Evolutionary conservation across 2,329 filamentous ascomycete genomes (phyloP).

Genomic region (Curvularia eragrostidis): DNA sequence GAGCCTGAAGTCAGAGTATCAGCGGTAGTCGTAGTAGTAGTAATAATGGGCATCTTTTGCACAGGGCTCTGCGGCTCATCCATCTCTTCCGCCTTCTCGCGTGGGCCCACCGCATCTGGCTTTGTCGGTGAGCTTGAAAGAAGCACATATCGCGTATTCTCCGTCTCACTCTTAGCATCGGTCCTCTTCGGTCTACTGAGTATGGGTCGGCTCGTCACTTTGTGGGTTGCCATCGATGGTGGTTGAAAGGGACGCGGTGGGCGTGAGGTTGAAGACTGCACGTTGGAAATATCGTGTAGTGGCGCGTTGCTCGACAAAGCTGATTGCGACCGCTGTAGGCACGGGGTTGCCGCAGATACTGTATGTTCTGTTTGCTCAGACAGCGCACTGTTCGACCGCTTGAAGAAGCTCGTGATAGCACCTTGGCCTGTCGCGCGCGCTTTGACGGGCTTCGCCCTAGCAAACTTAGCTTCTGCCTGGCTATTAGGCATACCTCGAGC

Average conservation of each 20-base stretch:
- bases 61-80: conserved; percentile 19
- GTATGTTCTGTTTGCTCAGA: conserved; percentile 20
- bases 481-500: conserved; percentile 31
- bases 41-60: conserved; percentile 10
- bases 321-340: conserved; percentile 33
- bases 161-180: conserved; percentile 29
- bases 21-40: not conserved
- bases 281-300: conserved; percentile 46
- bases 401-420: conserved; percentile 62
- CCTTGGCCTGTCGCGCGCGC: conserved; percentile 57
- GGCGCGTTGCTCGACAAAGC: conserved; percentile 24
- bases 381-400: conserved; percentile 33
- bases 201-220: conserved; percentile 44
- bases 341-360: conserved; percentile 10
- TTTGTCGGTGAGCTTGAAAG: conserved; percentile 53
- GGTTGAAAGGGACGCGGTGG: conserved; percentile 30
- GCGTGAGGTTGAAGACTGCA: conserved; percentile 17
- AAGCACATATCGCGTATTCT: conserved; percentile 56
- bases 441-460: conserved; percentile 34
- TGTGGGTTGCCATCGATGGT: conserved; percentile 39
- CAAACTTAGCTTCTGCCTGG: conserved; percentile 23
- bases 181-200: conserved; percentile 37
- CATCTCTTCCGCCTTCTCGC: conserved; percentile 11
- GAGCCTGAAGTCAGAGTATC: conserved; percentile 1
- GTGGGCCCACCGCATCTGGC: conserved; percentile 28